Evolutionary conservation across 805 yeast genomes (phyloP).

Genomic region (Suhomyces sp.): DNA sequence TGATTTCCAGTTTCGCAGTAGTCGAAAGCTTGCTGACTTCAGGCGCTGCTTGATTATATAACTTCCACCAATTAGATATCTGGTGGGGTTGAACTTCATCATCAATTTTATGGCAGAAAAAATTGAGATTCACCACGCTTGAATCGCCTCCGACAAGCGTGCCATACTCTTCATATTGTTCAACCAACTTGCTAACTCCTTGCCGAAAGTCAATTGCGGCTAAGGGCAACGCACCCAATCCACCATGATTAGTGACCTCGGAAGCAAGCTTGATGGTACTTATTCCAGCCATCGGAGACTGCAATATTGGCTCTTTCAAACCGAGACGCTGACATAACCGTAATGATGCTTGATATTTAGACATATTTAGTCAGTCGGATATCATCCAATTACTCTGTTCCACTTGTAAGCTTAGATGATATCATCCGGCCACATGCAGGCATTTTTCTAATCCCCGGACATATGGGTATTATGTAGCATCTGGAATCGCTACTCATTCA

Average conservation of each 20-base stretch:
- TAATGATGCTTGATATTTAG: background rate
- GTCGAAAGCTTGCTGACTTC: background rate
- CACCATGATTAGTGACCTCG: slow-evolving; percentile 42
- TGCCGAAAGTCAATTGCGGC: slow-evolving; percentile 29
- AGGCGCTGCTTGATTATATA: slow-evolving; percentile 10
- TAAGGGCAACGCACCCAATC: slow-evolving; percentile 48
- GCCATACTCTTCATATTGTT: slow-evolving; percentile 14
- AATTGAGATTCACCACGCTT: slow-evolving; percentile 41
- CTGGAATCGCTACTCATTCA: background rate
- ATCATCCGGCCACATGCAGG: background rate
- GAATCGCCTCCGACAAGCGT: slow-evolving; percentile 8
- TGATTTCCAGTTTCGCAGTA: background rate
- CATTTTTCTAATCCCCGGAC: background rate
- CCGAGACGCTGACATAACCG: slow-evolving; percentile 17
- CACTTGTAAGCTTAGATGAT: background rate
- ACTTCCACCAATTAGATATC: slow-evolving; percentile 19
- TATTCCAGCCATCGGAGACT: slow-evolving; percentile 63
- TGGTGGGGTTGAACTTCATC: slow-evolving; percentile 14
- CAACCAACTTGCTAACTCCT: slow-evolving; percentile 14
- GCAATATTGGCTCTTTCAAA: slow-evolving; percentile 44
- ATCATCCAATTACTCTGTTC: background rate
- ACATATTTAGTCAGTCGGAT: background rate
- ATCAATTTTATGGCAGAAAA: slow-evolving; percentile 42
- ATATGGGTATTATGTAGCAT: background rate
- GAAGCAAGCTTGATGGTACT: slow-evolving; percentile 45